phyloP scores from a whole-genome alignment of 371 early-diverging fungal genomes.

The Sporodiniella umbellata region DNA sequence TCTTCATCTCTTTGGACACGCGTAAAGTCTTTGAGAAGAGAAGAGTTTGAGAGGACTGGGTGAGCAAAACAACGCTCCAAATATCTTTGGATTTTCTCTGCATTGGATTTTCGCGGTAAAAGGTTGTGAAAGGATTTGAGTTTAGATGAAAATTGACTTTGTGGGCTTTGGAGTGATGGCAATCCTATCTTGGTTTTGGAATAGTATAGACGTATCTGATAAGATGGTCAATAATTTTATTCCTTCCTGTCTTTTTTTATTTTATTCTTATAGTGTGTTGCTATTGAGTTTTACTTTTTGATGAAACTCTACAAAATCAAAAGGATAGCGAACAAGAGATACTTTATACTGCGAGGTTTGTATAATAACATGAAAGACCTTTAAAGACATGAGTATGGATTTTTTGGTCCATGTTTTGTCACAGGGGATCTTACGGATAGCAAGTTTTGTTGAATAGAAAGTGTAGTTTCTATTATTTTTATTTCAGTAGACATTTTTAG shows the following conservation, averaged over 20 bases:
- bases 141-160: conserved; percentile 16
- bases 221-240: not conserved
- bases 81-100: conserved; percentile 41
- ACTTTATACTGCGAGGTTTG: conserved; percentile 45
- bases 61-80: conserved; percentile 39
- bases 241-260: not conserved
- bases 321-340: conserved; percentile 53
- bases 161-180: conserved; percentile 20
- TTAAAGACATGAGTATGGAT: not conserved
- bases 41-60: conserved; percentile 36
- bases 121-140: not conserved
- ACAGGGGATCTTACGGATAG: conserved; percentile 37
- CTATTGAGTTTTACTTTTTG: conserved; percentile 49
- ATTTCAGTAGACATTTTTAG: conserved; percentile 5
- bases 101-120: not conserved
- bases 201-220: not conserved
- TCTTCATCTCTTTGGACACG: conserved; percentile 48
- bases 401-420: too few species aligned
- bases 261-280: not conserved
- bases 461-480: conserved; percentile 40
- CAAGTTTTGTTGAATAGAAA: conserved; percentile 29
- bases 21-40: conserved; percentile 41
- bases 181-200: not conserved
- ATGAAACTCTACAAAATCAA: conserved; percentile 62
- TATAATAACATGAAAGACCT: conserved; percentile 60